phyloP scores from a whole-genome alignment of 768 basidiomycete species.

The Panaeolus cyanescens region DNA sequence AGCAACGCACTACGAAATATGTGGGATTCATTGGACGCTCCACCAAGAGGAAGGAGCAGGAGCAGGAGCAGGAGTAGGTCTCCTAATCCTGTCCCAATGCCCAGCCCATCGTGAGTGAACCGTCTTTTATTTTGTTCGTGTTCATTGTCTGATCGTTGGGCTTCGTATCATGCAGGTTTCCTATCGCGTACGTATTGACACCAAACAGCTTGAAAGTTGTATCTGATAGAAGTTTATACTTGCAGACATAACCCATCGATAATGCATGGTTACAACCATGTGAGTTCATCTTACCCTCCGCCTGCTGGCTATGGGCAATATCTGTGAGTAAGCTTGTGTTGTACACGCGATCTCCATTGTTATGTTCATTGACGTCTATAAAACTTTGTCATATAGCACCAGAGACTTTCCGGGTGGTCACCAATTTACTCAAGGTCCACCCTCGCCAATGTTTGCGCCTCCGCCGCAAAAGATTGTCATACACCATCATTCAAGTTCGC shows the following conservation, averaged over 20 bases:
- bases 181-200: conserved; percentile 25
- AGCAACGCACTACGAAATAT: conserved; percentile 15
- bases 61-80: conserved; percentile 21
- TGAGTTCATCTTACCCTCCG: conserved; percentile 16
- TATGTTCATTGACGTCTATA: background rate
- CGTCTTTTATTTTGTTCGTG: no score
- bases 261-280: background rate
- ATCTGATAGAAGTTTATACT: background rate
- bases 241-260: conserved; percentile 10
- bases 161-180: conserved; percentile 22
- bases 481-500: conserved; percentile 21
- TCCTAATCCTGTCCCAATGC: conserved; percentile 26
- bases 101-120: conserved; percentile 32
- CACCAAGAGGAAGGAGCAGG: conserved; percentile 2
- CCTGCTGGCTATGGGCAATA: conserved; percentile 5
- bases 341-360: background rate
- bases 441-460: conserved; percentile 3
- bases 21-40: conserved; percentile 34
- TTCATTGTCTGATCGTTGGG: background rate
- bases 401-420: conserved; percentile 3
- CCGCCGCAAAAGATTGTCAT: conserved; percentile 22
- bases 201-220: background rate
- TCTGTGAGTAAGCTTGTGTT: conserved; percentile 4
- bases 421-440: conserved; percentile 8
- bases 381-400: background rate